Evolutionary conservation across 768 basidiomycete genomes (phyloP), one percentile per base, ranked within the genome.

Genomic region (Xerocomus brunneocitrinus): DNA sequence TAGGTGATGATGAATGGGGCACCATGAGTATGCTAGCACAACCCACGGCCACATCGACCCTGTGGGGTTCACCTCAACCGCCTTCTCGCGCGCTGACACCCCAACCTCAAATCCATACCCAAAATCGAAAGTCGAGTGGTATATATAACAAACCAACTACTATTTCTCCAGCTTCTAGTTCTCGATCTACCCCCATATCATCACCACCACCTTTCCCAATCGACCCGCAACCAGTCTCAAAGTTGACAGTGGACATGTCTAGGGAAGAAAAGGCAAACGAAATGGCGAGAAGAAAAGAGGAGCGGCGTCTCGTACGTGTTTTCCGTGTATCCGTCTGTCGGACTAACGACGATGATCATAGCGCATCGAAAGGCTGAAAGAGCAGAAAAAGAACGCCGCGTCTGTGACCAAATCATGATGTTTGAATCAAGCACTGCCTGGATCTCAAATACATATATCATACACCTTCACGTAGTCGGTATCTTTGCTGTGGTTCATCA

Each of bases 211-310:
- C 57, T 8, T 50, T 50, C 0, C 48, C 49, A 1, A 40, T 39
- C 9, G 64, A 64, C 19, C 24, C 60, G 1, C 54, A 64, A 35
- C 35, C 57, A 8, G 52, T 41, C 3, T 19, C 54, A 4, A 62
- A 54, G 47, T 73, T 76, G 51, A 70, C 79, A 27, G 69, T 67
- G 1, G 74, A 73, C 0, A 75, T 92, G 78, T 79, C 81, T 27
- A 97, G 93, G 68, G 95, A 97, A 68, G 93, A 95, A 60, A 95
- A 89, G 69, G 90, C 90, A 2, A 84, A 83, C n/a, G 92, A 97
- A 74, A 87, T 98, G 84, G 88, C 87, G 8, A 76, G 87, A 58
- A 77, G 94, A 54, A 88, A 95, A 64, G 95, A 98, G 67, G 95
- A 98, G 67, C 75, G 95, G 42, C 93, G 88, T 67, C 84, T 91